Evolutionary conservation across 306 rosid species (phyloP).

Genomic region (Fagus crenata): DNA sequence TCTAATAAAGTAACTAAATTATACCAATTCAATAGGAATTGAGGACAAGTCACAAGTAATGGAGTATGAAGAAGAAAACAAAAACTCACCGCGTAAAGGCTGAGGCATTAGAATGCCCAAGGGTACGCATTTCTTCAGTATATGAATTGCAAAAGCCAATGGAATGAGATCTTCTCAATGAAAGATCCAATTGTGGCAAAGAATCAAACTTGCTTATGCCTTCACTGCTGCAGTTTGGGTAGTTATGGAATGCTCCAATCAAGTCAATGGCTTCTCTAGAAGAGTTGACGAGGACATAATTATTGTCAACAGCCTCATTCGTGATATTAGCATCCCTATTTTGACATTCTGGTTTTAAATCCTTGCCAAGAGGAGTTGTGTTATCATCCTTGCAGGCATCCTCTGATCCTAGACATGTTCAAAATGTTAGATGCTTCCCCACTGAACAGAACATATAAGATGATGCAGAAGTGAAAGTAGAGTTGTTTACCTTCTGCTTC

Average conservation of each 20-base stretch:
- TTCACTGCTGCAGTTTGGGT: conserved; percentile 42
- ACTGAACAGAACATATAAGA: conserved; percentile 14
- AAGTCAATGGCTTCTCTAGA: conserved; percentile 68
- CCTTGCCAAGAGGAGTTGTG: conserved; percentile 41
- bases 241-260: conserved; percentile 53
- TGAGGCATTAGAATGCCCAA: conserved; percentile 74
- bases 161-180: conserved; percentile 70
- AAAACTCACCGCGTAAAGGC: conserved; percentile 78
- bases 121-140: conserved; percentile 55
- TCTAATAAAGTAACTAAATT: conserved; percentile 15
- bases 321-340: conserved; percentile 38
- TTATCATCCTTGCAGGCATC: conserved; percentile 40
- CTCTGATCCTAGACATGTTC: conserved; percentile 45
- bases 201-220: conserved; percentile 49
- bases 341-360: conserved; percentile 42
- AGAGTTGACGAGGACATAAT: conserved; percentile 47
- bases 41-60: not conserved
- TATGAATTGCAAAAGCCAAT: conserved; percentile 48
- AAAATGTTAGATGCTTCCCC: conserved; percentile 33
- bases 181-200: conserved; percentile 77
- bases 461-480: not conserved
- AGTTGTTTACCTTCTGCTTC: conserved; percentile 55
- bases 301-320: conserved; percentile 59
- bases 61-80: conserved; percentile 13
- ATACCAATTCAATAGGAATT: conserved; percentile 1